phyloP scores from a whole-genome alignment of 2,329 filamentous ascomycete species.

The Colletotrichum chrysophilum region DNA sequence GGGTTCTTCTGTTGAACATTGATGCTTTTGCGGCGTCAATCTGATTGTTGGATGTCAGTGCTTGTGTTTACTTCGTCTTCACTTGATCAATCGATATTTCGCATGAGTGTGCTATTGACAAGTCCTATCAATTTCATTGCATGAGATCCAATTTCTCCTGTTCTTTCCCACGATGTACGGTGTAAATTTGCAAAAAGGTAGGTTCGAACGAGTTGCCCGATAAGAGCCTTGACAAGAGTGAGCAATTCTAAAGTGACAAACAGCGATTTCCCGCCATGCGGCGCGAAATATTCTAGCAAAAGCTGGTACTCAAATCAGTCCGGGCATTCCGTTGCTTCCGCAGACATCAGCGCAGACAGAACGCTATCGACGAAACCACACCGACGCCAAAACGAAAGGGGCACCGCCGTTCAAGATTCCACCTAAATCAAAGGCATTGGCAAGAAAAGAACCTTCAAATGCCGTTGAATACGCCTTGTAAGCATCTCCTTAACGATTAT shows the following conservation, averaged over 20 bases:
- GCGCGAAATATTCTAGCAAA: background rate
- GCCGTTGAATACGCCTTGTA: constrained; percentile 25
- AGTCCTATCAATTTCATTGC: background rate
- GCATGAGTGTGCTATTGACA: accelerated
- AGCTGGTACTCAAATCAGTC: background rate
- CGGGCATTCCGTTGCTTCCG: background rate
- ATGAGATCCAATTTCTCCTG: background rate
- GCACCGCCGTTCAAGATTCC: background rate
- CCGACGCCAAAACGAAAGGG: background rate
- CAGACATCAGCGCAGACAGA: background rate
- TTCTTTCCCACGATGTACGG: background rate
- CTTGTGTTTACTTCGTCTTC: background rate
- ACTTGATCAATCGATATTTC: background rate
- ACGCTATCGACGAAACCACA: background rate
- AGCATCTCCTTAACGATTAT: background rate
- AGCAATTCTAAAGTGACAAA: background rate
- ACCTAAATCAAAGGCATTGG: background rate
- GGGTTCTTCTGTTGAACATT: background rate
- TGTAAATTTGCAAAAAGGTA: background rate
- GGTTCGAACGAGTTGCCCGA: background rate
- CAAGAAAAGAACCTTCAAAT: background rate
- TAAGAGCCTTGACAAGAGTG: background rate
- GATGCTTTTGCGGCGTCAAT: background rate
- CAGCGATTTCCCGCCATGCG: background rate
- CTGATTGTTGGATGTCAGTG: background rate